Evolutionary conservation across 345 rosid genomes (phyloP).

Genomic region (Eucalyptus shirleyi): DNA sequence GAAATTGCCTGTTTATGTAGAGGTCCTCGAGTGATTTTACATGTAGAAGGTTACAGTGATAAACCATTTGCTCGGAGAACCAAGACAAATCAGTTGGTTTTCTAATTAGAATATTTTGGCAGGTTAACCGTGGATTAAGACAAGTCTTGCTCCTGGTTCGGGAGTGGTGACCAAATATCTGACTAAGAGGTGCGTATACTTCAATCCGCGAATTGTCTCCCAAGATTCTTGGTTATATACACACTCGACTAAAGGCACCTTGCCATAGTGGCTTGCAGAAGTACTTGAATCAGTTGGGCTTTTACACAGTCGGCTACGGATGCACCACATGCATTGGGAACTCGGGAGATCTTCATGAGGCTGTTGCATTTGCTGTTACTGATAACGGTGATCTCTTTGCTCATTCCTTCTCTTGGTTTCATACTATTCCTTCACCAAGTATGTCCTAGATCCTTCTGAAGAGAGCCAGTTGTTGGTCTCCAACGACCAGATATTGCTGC

Average conservation of each 20-base stretch:
- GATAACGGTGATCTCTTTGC: conserved; percentile 34
- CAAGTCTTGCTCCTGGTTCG: conserved; percentile 94
- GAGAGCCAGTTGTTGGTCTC: background rate
- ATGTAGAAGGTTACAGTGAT: background rate
- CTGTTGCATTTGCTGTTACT: conserved; percentile 65
- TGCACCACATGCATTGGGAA: conserved; percentile 92
- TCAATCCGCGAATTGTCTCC: background rate
- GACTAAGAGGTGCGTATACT: conserved; percentile 30
- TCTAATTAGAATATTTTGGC: background rate
- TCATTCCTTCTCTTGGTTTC: background rate
- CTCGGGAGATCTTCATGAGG: conserved; percentile 77
- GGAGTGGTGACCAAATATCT: conserved; percentile 87
- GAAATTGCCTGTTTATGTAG: too few species aligned
- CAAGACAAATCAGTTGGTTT: background rate
- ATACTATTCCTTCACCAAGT: background rate
- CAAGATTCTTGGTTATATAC: background rate
- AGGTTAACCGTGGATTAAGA: conserved; percentile 84
- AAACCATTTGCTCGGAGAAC: background rate
- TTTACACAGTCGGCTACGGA: conserved; percentile 75
- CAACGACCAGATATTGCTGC: conserved; percentile 49
- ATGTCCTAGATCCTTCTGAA: background rate
- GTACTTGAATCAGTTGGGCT: conserved; percentile 68
- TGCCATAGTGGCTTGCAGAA: conserved; percentile 58
- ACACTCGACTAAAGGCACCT: background rate
- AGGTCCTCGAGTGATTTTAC: background rate